A percentile compares a stretch with the other conserved stretches of the same genome.
Conservation (phyloP, 352 stramenopile species). For the Phytophthora tubulina region DNA sequence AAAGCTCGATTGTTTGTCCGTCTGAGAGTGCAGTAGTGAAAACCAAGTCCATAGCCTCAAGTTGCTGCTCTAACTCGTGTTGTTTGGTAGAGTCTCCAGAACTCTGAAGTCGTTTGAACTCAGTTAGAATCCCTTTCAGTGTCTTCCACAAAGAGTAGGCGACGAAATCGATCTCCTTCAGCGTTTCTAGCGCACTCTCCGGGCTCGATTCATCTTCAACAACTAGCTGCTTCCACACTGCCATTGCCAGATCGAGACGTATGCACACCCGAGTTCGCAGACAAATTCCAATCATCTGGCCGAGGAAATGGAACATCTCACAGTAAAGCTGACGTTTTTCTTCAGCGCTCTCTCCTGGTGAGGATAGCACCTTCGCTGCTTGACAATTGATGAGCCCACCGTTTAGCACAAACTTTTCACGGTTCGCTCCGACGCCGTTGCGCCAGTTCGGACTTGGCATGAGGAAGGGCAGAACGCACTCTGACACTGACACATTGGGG, state of each 20-base stretch:
- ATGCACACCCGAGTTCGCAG: conserved; percentile 85
- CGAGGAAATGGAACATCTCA: conserved; percentile 92
- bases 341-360: conserved; percentile 45
- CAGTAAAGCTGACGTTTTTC: conserved; percentile 69
- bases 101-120: conserved; percentile 21
- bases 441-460: conserved; percentile 90
- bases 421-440: conserved; percentile 79
- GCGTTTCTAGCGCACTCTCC: conserved; percentile 49
- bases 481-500: conserved; percentile 23
- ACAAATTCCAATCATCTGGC: conserved; percentile 91
- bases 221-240: conserved; percentile 81
- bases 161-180: conserved; percentile 77
- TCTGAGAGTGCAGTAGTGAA: conserved; percentile 86
- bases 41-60: conserved; percentile 71
- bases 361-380: neutral
- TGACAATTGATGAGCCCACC: conserved; percentile 34
- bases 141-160: conserved; percentile 65
- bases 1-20: conserved; percentile 59
- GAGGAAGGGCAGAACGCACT: conserved; percentile 86
- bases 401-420: conserved; percentile 90
- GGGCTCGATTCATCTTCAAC: conserved; percentile 46
- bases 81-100: neutral
- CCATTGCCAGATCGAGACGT: conserved; percentile 73
- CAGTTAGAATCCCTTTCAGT: conserved; percentile 43
- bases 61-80: conserved; percentile 48